Evolutionary conservation across 2,329 filamentous ascomycete species (phyloP), one percentile per base, ranked within the genome.

Genomic region (Teratosphaeria destructans): DNA sequence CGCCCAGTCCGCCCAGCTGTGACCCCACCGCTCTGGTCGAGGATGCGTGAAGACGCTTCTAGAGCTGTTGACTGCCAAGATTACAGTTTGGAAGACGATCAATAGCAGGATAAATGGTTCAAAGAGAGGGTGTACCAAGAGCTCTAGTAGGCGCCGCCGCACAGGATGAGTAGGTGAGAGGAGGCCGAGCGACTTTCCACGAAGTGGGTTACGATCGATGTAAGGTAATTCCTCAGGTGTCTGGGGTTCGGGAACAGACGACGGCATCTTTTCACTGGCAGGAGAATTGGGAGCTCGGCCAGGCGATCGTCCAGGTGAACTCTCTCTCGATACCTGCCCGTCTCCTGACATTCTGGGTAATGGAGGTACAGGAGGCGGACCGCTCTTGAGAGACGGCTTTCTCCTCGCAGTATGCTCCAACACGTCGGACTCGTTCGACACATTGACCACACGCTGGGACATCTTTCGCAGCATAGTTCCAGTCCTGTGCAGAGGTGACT

Each of bases 381-480:
- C 43, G 16, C 23, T 16, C 32, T 32, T 26, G 1, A 35, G 27
- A 14, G 83, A 72, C 76, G 87, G 72, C 77, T 86, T 78, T 55
- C 84, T 80, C 52, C 84, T 81, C 27, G 85, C 80, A 57, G 83
- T 85, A 63, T 88, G 85, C 71, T 96, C 90, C 16, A 92, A 80
- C 23, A 89, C 77, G 67, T 96, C 90, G 4, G 87, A 87, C 69
- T 97, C 94, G 71, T 95, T 95, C 75, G 91, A 96, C 67, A 99
- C 83, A 70, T 97, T 97, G 70, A 99, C 94, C 59, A 99, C 92
- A 78, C 94, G 90, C 76, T 96, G 92, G 35, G 95, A 97, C 85
- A 99, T 95, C 65, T 85, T 85, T 64, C 79, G 74, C 70, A 81
- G 70, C 69, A 82, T 77, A 61, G 77, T 79, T 27, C 77, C 75